These are phyloP conservation scores for Streptanthus diversifolius DNA, from an alignment of 345 rosid genomes.

Conservation along the genomic window DNA sequence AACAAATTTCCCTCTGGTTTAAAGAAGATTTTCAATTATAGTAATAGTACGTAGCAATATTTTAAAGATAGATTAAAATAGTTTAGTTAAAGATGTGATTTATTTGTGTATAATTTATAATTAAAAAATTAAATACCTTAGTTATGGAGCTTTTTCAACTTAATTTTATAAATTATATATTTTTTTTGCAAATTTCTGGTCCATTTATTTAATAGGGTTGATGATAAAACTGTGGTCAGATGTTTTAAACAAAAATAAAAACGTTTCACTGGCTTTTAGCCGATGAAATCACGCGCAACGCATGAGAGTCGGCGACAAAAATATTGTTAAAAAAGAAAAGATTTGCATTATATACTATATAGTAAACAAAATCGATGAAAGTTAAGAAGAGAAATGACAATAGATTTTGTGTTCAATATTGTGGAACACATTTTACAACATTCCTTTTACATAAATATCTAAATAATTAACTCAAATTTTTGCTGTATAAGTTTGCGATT, in stretches of 20 bases:
- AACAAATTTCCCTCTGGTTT: no score
- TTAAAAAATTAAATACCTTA: no score
- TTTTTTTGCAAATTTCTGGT: no score
- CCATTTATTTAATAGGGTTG: background rate
- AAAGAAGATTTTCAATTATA: no score
- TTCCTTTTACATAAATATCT: background rate
- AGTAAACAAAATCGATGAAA: background rate
- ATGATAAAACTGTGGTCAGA: background rate
- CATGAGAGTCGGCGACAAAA: conserved; percentile 12
- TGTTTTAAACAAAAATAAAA: background rate
- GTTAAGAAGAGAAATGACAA: background rate
- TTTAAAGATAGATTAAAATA: no score
- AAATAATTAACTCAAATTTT: background rate
- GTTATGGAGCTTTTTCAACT: no score
- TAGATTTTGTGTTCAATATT: background rate
- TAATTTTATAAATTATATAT: no score
- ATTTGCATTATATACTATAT: background rate
- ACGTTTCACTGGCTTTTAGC: background rate
- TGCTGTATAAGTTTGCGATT: background rate
- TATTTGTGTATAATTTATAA: no score
- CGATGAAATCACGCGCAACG: conserved; percentile 16
- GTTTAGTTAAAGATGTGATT: no score
- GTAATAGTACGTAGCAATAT: no score
- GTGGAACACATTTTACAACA: background rate
- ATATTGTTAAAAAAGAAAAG: background rate